phyloP scores from a whole-genome alignment of 768 basidiomycete genomes.

The Naganishia onofrii region DNA sequence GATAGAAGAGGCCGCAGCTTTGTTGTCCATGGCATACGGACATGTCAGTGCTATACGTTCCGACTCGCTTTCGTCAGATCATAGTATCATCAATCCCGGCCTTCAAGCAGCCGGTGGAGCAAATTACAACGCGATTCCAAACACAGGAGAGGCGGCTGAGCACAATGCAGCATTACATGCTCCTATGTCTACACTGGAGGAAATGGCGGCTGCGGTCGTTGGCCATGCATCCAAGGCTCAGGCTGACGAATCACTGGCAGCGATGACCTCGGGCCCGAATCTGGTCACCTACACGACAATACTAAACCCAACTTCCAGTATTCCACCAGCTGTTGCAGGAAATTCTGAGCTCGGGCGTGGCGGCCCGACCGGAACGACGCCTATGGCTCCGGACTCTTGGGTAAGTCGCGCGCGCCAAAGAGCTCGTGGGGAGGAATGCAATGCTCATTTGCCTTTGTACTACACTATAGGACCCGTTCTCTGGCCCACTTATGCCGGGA shows the following conservation, averaged over 20 bases:
- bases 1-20: conserved; percentile 49
- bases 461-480: conserved; percentile 10
- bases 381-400: background rate
- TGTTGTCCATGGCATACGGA: conserved; percentile 50
- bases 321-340: background rate
- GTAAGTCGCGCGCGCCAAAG: background rate
- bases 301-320: background rate
- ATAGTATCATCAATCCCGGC: conserved; percentile 40
- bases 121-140: background rate
- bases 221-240: background rate
- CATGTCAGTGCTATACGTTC: conserved; percentile 32
- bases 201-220: background rate
- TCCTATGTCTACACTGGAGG: conserved; percentile 27
- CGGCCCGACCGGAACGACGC: background rate
- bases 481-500: conserved; percentile 3
- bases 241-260: background rate
- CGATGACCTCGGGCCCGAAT: conserved; percentile 6
- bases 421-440: background rate
- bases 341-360: no score
- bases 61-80: conserved; percentile 37
- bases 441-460: background rate
- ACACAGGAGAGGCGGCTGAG: conserved; percentile 8
- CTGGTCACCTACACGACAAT: background rate
- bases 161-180: conserved; percentile 39
- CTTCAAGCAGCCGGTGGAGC: conserved; percentile 37